Conservation (phyloP, 148 eudicot genomes). For the Camellia japonica region DNA sequence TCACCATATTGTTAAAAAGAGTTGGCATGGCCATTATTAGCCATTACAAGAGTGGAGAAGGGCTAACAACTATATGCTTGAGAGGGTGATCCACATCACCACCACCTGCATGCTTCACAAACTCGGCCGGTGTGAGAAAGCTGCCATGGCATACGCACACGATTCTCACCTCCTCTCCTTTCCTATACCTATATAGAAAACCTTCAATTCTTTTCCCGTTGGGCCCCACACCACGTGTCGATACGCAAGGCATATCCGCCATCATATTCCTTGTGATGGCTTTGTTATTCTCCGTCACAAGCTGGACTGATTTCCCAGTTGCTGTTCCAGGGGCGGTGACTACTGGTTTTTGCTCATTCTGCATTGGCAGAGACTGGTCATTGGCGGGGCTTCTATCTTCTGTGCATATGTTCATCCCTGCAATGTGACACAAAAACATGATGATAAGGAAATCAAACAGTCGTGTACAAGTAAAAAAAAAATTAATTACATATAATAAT, state of each 20-base stretch:
- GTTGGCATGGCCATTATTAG: neutral
- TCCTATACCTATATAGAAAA: slow-evolving; percentile 48
- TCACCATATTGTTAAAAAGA: neutral
- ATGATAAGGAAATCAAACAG: neutral
- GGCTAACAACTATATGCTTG: slow-evolving; percentile 54
- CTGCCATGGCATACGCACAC: slow-evolving; percentile 69
- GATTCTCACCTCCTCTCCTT: slow-evolving; percentile 55
- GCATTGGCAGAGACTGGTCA: slow-evolving; percentile 11
- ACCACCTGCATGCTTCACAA: slow-evolving; percentile 65
- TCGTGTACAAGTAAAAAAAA: neutral
- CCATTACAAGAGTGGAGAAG: slow-evolving; percentile 27
- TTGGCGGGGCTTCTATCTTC: slow-evolving; percentile 22
- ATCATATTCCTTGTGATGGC: slow-evolving; percentile 15
- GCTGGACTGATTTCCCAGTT: neutral
- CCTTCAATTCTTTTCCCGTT: slow-evolving; percentile 48
- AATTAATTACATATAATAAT: neutral
- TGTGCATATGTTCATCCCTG: slow-evolving; percentile 16
- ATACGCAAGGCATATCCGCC: slow-evolving; percentile 43
- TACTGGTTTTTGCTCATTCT: slow-evolving; percentile 9
- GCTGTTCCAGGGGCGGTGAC: neutral
- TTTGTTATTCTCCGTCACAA: neutral
- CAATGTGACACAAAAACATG: neutral
- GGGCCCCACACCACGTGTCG: slow-evolving; percentile 44
- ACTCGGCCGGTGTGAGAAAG: slow-evolving; percentile 61
- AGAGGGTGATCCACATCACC: slow-evolving; percentile 55